Evolutionary conservation across 345 rosid species (phyloP).

Genomic region (Trapa bicornis): DNA sequence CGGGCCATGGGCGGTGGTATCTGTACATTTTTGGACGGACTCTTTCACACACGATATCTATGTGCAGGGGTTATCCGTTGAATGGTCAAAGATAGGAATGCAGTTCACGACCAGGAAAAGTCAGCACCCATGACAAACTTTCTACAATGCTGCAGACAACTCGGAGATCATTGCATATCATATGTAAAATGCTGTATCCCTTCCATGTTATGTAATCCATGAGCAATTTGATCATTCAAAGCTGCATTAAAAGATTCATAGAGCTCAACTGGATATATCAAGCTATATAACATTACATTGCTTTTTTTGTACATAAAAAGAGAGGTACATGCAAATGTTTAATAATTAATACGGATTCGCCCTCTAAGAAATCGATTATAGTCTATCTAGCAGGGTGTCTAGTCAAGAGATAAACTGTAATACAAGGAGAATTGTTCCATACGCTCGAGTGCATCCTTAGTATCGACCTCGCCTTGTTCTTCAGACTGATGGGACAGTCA

Average conservation of each 20-base stretch:
- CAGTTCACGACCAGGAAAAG: background rate
- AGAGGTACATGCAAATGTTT: no score
- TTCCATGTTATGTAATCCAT: no score
- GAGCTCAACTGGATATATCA: no score
- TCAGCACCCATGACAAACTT: background rate
- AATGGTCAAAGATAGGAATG: conserved; percentile 2
- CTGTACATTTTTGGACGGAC: no score
- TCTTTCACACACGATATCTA: no score
- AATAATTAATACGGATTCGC: background rate
- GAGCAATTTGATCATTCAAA: no score
- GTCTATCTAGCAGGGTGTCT: conserved; percentile 14
- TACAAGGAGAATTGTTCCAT: conserved; percentile 58
- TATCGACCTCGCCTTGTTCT: conserved; percentile 30
- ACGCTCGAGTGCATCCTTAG: conserved; percentile 30
- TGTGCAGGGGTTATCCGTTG: background rate
- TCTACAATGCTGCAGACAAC: no score
- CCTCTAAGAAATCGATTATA: background rate
- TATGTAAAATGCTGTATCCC: no score
- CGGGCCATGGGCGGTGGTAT: no score
- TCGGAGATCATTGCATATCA: no score
- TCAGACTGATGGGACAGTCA: conserved; percentile 26
- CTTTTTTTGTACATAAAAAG: background rate
- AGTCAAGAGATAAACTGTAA: conserved; percentile 35
- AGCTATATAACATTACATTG: no score
- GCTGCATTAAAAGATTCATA: no score